Conservation (phyloP, 352 stramenopile genomes). For the Phytophthora europaea region DNA sequence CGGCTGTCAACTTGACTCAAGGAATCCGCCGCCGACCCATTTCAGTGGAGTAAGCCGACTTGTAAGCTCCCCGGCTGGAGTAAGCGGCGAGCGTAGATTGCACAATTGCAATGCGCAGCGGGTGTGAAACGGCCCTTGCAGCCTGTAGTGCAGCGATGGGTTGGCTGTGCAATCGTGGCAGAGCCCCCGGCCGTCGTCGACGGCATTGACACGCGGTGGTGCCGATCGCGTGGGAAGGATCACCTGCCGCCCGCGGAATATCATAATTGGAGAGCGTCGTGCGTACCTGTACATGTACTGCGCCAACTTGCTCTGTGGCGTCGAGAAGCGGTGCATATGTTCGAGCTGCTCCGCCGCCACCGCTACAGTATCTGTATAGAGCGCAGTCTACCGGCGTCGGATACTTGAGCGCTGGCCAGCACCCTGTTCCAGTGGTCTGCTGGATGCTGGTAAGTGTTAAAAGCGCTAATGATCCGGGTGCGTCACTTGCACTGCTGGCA, state of each 20-base stretch:
- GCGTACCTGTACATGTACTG: no score
- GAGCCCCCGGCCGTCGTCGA: background rate
- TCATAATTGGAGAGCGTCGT: slow-evolving; percentile 3
- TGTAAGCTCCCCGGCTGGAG: background rate
- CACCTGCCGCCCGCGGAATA: slow-evolving; percentile 12
- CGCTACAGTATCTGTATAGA: background rate
- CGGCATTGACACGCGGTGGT: slow-evolving; percentile 18
- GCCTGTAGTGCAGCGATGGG: background rate
- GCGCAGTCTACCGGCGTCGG: no score
- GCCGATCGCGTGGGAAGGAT: slow-evolving; percentile 17
- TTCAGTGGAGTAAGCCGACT: background rate
- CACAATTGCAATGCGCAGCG: no score
- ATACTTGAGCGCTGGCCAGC: background rate
- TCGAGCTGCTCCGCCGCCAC: no score
- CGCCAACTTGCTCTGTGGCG: no score
- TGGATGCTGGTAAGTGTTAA: slow-evolving; percentile 31
- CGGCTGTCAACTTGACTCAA: background rate
- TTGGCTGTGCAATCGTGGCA: background rate
- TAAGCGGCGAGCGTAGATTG: background rate
- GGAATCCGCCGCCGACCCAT: no score
- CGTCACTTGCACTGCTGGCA: slow-evolving; percentile 14
- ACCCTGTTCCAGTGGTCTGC: slow-evolving; percentile 16
- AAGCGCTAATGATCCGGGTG: slow-evolving; percentile 6
- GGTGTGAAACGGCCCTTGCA: background rate
- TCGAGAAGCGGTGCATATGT: no score